phyloP scores from a whole-genome alignment of 768 basidiomycete genomes.

The Pulveroboletus sp. region DNA sequence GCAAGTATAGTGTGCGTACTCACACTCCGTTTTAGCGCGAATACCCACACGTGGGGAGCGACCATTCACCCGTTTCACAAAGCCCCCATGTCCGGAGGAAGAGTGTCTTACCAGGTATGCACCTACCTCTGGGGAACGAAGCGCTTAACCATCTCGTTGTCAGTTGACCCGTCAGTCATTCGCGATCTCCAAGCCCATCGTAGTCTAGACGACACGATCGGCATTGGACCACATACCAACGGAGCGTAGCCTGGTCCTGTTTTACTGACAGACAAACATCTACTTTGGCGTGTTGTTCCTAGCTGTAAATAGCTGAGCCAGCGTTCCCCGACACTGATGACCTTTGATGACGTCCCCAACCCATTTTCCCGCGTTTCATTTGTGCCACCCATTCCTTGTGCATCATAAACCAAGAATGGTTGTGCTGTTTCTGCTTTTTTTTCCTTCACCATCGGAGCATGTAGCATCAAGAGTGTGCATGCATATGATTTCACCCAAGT shows the following conservation, averaged over 20 bases:
- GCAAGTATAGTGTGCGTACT: constrained; percentile 14
- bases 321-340: constrained; percentile 24
- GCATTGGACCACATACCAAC: constrained; percentile 29
- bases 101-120: constrained; percentile 84
- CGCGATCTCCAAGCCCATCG: constrained; percentile 85
- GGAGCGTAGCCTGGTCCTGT: constrained; percentile 21
- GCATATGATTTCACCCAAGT: constrained; percentile 20
- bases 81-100: constrained; percentile 89
- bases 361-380: constrained; percentile 16
- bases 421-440: constrained; percentile 11
- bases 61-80: constrained; percentile 52
- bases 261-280: constrained; percentile 12
- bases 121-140: background rate
- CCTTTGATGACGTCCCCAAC: constrained; percentile 26
- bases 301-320: constrained; percentile 22
- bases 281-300: constrained; percentile 16
- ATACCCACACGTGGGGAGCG: constrained; percentile 61
- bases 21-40: constrained; percentile 45
- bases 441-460: constrained; percentile 19
- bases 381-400: constrained; percentile 17
- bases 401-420: constrained; percentile 16
- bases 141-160: constrained; percentile 19
- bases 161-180: constrained; percentile 85
- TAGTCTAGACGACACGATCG: constrained; percentile 62
- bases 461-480: constrained; percentile 26